Conservation (phyloP, 192 early-diverging fungal species). For the Umbelopsis vinacea region DNA sequence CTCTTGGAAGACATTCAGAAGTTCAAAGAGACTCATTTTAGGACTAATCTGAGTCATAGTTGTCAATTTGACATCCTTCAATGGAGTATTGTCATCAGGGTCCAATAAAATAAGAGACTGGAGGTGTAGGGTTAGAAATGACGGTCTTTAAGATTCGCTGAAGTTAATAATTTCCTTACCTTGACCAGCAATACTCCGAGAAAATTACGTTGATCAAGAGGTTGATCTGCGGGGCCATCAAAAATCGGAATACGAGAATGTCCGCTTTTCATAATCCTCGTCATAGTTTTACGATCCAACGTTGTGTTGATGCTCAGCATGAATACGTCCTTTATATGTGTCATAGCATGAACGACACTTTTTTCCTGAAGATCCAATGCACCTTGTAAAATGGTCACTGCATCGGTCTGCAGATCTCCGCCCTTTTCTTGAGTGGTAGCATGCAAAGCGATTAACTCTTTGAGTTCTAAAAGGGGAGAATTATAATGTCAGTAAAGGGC, state of each 20-base stretch:
- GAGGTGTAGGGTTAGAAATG: slow-evolving; percentile 11
- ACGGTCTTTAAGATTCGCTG: background rate
- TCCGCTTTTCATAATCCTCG: slow-evolving; percentile 60
- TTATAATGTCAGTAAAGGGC: background rate
- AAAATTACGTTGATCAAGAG: slow-evolving; percentile 20
- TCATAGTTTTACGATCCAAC: slow-evolving; percentile 54
- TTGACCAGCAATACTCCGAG: slow-evolving; percentile 29
- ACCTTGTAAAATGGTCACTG: slow-evolving; percentile 70
- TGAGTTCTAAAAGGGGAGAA: slow-evolving; percentile 49
- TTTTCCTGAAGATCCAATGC: slow-evolving; percentile 70
- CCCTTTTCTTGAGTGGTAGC: slow-evolving; percentile 52
- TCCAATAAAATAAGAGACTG: slow-evolving; percentile 64
- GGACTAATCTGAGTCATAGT: slow-evolving; percentile 35
- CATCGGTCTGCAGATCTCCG: slow-evolving; percentile 66
- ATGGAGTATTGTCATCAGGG: slow-evolving; percentile 36
- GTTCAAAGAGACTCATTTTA: slow-evolving; percentile 53
- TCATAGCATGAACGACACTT: slow-evolving; percentile 64
- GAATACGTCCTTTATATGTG: slow-evolving; percentile 60
- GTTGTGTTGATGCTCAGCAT: slow-evolving; percentile 56
- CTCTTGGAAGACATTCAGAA: slow-evolving; percentile 77
- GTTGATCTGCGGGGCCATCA: slow-evolving; percentile 31
- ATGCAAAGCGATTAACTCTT: slow-evolving; percentile 67
- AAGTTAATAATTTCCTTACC: background rate
- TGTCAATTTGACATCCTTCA: slow-evolving; percentile 17
- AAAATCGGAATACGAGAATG: slow-evolving; percentile 73